Evolutionary conservation across 768 basidiomycete species (phyloP), one percentile per base, ranked within the genome.

Genomic region (Kwoniella sp.): DNA sequence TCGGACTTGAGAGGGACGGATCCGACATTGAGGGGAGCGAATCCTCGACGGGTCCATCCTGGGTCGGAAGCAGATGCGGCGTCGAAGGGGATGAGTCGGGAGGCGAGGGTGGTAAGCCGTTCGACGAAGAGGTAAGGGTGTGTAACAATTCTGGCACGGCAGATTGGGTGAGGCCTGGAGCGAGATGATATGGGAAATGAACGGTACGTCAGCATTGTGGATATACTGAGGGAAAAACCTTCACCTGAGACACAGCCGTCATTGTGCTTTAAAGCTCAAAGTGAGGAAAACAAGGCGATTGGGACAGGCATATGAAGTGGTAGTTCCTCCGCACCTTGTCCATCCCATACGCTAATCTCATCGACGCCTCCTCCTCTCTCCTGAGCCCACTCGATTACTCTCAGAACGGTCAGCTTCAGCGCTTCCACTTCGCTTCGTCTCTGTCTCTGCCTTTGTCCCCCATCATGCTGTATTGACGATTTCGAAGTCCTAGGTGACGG

Each of bases 281-380:
- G 17, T 5, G 56, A n/a, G n/a, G n/a, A n/a, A n/a, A n/a, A n/a
- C n/a, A n/a, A n/a, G n/a, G n/a, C n/a, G n/a, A n/a, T n/a, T n/a
- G n/a, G n/a, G n/a, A n/a, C n/a, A n/a, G n/a, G n/a, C n/a, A n/a
- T n/a, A n/a, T n/a, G 34, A 37, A 37, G 34, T 7, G 34, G 34
- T 37, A n/a, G n/a, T n/a, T n/a, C n/a, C n/a, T n/a, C n/a, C 61
- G 22, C 48, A 66, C 64, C 66, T 34, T 56, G 59, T 31, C 58
- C 66, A 38, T 59, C 58, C 58, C 58, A 67, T 17, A 67, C 22
- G 0, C 51, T 55, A 17, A 67, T 23, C 48, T 67, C 66, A 25
- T 29, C 20, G 3, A 67, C 41, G 20, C 60, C 66, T 2, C 22
- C 66, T 2, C 22, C 41, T 17, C 55, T 37, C 22, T 62, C 45